Evolutionary conservation across 371 early-diverging fungal species (phyloP), one percentile per base, ranked within the genome.

Genomic region (Thermomucor indicae-seudaticae): DNA sequence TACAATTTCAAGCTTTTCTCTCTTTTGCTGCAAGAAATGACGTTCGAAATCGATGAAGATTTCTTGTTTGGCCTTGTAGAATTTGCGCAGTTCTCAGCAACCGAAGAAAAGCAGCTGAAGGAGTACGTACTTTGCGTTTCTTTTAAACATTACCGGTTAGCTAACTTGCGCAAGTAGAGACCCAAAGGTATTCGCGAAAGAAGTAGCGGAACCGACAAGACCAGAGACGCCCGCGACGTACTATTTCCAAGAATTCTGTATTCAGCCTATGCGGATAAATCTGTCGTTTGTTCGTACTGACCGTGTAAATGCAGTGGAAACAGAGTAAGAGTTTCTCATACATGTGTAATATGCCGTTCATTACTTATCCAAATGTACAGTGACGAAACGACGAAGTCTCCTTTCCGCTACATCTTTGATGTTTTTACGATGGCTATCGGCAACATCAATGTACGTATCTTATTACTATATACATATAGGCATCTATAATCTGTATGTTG

Each of bases 381-480:
- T n/a, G 52, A 47, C 11, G 60, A 59, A 7, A 38, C 53, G 3
- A 54, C 47, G 8, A 51, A 51, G 8, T 67, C 72, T 16, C 57
- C 76, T 1, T 32, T 75, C 16, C 64, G 60, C 8, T 78, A 88
- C 29, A 68, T 67, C 1, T 72, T 84, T 49, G 91, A 93, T 46
- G 85, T 92, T 2, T 75, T 94, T 34, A 91, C 91, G 0, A 90
- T 91, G 90, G 88, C 92, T 1, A 70, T 95, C 28, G 95, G 92
- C 34, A 95, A 95, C 52, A 80, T 93, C 51, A 88, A 89, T 67
- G 83, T 82, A 69, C 60, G 59, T 39, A 16, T 2, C 30, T 7
- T 16, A 19, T n/a, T n/a, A n/a, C 1, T 44, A 16, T 17, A 45
- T 14, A 12, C 10, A 11, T 23, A 40, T n/a, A 23, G 10, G 14